Percentiles rank a stretch among this genome's conserved stretches.
Evolutionary conservation across 768 basidiomycete species (phyloP).

Genomic region (Podaxis sp.): DNA sequence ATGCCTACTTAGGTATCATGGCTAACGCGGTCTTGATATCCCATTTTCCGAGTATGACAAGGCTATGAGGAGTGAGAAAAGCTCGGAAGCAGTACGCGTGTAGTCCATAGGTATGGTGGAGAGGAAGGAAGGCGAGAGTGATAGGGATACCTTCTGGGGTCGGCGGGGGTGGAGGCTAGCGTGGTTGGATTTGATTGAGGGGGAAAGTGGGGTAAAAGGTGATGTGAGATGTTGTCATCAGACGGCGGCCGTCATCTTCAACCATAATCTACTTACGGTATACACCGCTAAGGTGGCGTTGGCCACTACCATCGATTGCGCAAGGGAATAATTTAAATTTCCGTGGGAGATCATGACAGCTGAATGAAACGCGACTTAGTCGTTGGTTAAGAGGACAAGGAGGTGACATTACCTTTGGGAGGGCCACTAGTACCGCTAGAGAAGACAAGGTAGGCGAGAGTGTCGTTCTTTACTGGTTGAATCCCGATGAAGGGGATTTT

Average conservation of each 20-base stretch:
- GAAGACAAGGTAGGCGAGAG: constrained; percentile 66
- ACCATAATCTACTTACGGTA: constrained; percentile 27
- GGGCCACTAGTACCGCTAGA: constrained; percentile 77
- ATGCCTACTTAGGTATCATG: constrained; percentile 52
- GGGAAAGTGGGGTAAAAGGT: too few relatives aligned
- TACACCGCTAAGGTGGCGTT: constrained; percentile 28
- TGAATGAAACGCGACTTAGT: constrained; percentile 20
- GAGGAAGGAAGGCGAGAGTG: constrained; percentile 55
- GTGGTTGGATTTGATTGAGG: not conserved
- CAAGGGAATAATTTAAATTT: constrained; percentile 46
- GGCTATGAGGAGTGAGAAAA: constrained; percentile 40
- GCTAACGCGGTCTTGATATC: constrained; percentile 45
- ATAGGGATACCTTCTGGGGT: constrained; percentile 45
- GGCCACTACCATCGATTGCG: constrained; percentile 30
- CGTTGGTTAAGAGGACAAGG: not conserved
- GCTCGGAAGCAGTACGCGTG: constrained; percentile 45
- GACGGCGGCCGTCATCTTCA: not conserved
- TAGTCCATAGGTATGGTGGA: constrained; percentile 68
- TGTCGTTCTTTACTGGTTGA: constrained; percentile 43
- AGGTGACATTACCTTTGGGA: constrained; percentile 52
- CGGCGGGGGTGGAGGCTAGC: constrained; percentile 32
- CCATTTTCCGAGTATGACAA: constrained; percentile 60
- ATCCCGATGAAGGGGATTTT: constrained; percentile 37
- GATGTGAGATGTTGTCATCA: not conserved
- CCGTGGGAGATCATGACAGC: constrained; percentile 75